Conservation (phyloP, 2,329 filamentous ascomycete genomes). For the Xylaria sp. region DNA sequence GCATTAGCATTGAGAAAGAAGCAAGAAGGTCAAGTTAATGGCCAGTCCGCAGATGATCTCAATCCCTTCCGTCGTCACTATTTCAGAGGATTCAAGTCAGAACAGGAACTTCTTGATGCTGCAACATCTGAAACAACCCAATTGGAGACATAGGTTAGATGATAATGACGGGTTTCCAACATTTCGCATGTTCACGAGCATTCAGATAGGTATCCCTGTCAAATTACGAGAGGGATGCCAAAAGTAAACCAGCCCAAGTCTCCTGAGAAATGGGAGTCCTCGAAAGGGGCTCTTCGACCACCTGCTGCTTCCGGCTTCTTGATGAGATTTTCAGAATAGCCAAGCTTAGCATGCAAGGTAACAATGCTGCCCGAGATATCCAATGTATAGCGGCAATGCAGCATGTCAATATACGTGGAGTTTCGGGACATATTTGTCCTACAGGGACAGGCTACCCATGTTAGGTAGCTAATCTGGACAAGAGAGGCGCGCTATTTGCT, state of each 20-base stretch:
- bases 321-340: not conserved
- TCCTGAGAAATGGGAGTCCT: not conserved
- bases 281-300: not conserved
- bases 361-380: constrained; percentile 21
- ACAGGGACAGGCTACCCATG: not conserved
- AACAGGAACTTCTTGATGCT: constrained; percentile 38
- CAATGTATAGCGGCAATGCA: constrained; percentile 29
- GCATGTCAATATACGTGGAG: not conserved
- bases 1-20: constrained; percentile 53
- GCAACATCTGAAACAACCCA: constrained; percentile 18
- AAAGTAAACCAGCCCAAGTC: not conserved
- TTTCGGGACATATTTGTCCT: constrained; percentile 10
- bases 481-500: not conserved
- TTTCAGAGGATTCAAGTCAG: constrained; percentile 64
- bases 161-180: not conserved
- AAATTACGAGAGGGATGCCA: not conserved
- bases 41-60: constrained; percentile 67
- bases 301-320: not conserved
- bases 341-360: constrained; percentile 19
- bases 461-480: not conserved
- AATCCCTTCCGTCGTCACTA: constrained; percentile 70
- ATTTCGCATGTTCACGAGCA: constrained; percentile 2
- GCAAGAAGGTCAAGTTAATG: constrained; percentile 50
- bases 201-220: not conserved
- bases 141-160: constrained; percentile 20